Base-by-base conservation (phyloP, 208 protist species). In the Trypanosoma melophagium region DNA sequence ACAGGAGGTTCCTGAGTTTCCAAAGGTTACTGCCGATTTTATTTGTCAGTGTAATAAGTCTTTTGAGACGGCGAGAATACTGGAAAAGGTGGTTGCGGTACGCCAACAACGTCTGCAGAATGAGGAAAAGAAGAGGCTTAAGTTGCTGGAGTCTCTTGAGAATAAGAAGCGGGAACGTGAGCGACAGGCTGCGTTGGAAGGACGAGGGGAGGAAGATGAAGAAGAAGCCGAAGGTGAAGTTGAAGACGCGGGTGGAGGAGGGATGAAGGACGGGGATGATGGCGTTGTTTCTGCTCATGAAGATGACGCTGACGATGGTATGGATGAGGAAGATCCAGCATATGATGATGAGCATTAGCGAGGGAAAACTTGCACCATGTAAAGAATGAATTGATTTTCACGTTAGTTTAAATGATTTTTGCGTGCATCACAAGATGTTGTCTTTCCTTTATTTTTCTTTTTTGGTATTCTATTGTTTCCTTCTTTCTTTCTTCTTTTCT, bases 21-120 rank as follows among this genome's bases (percentile, higher is more conserved):
- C 61, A 19, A 60, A 41, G 35, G 50, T 68, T 14, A 75, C 74
- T 41, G 60, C 63, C 56, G 57, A 52, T 22, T 7, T 35, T 1
- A 74, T 94, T 54, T 84, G 85, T 19, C 45, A 28, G 13, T 79
- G 68, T 14, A 94, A 94, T 62, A 69, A 66, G 12, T 87, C 81
- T 3, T 44, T 60, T 24, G 59, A 76, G 10, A 93, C 87, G 24
- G 67, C 80, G 31, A 57, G 44, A 9, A 67, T 67, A 52, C 53
- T 93, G 42, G 51, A 60, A 51, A 61, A 54, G 21, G 81, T 80
- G 1, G 28, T 75, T 19, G 71, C 49, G n/a, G 75, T 44, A 28
- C 66, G 63, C 14, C 72, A 71, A 57, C 50, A 50, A 25, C 51
- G 60, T 17, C 60, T 89, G 8, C 66, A 88, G 54, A 62, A 76